Percentiles rank a stretch among this genome's conserved stretches.
Conservation (phyloP, 257 asterid species). For the Agastache rugosa region DNA sequence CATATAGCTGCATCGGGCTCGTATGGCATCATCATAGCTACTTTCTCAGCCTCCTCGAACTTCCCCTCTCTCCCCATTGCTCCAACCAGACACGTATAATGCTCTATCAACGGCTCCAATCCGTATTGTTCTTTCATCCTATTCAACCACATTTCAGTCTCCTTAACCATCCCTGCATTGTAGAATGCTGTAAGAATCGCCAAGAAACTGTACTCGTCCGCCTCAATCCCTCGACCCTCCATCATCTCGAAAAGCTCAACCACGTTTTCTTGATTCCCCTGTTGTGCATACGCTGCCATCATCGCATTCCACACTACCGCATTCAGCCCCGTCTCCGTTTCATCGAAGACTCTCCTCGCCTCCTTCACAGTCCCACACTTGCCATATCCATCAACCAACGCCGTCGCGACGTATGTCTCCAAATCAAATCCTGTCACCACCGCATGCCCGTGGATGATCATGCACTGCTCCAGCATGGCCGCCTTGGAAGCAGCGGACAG, state of each 20-base stretch:
- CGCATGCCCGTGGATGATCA: conserved; percentile 70
- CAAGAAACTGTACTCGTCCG: conserved; percentile 70
- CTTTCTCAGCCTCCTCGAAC: conserved; percentile 72
- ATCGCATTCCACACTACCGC: conserved; percentile 69
- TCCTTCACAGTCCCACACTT: conserved; percentile 72
- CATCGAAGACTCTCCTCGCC: conserved; percentile 66
- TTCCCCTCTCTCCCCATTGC: conserved; percentile 66
- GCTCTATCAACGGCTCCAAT: conserved; percentile 70
- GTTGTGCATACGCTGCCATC: conserved; percentile 85
- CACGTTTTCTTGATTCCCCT: conserved; percentile 49
- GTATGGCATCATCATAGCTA: conserved; percentile 67
- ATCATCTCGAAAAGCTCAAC: conserved; percentile 51
- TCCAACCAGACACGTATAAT: conserved; percentile 74
- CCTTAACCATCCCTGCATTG: conserved; percentile 61
- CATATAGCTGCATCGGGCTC: conserved; percentile 85
- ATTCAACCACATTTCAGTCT: conserved; percentile 66
- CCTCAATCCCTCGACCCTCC: conserved; percentile 56
- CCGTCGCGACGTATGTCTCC: conserved; percentile 56
- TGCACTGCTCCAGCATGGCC: conserved; percentile 83
- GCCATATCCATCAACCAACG: conserved; percentile 80
- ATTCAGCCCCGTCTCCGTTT: conserved; percentile 41
- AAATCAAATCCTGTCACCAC: conserved; percentile 57
- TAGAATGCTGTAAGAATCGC: conserved; percentile 63
- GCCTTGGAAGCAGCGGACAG: conserved; percentile 61
- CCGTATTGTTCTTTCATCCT: conserved; percentile 54